Conservation (phyloP, 371 early-diverging fungal species). For the Mortierella sp. region DNA sequence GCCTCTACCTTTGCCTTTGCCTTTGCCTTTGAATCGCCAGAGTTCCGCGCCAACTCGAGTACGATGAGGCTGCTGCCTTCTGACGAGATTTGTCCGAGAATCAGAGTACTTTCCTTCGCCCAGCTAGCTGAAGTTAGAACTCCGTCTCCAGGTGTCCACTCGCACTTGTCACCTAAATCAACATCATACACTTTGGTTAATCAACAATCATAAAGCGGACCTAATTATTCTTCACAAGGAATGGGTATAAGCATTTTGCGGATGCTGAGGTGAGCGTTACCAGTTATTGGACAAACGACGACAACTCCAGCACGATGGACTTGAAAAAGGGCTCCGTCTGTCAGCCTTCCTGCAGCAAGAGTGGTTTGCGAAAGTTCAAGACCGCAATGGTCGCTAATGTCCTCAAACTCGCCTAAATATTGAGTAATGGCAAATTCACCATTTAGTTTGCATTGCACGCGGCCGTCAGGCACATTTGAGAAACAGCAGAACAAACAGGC, state of each 20-base stretch:
- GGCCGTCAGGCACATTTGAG: background rate
- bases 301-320: constrained; percentile 44
- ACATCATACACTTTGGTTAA: background rate
- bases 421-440: too few relatives aligned
- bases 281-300: constrained; percentile 5
- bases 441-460: background rate
- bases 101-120: constrained; percentile 23
- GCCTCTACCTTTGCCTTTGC: background rate
- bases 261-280: background rate
- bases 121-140: constrained; percentile 32
- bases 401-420: constrained; percentile 35
- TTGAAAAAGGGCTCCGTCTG: constrained; percentile 35
- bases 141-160: constrained; percentile 13
- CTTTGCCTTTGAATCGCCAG: background rate
- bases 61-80: constrained; percentile 26
- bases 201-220: background rate
- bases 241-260: background rate
- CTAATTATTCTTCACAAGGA: background rate
- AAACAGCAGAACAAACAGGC: background rate
- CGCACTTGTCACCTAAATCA: constrained; percentile 14
- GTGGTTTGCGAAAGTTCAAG: constrained; percentile 31
- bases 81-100: constrained; percentile 28
- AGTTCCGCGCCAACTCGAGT: constrained; percentile 15
- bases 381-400: constrained; percentile 31
- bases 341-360: constrained; percentile 32